Conservation (phyloP, 371 early-diverging fungal genomes). For the Haplosporangium sp. region DNA sequence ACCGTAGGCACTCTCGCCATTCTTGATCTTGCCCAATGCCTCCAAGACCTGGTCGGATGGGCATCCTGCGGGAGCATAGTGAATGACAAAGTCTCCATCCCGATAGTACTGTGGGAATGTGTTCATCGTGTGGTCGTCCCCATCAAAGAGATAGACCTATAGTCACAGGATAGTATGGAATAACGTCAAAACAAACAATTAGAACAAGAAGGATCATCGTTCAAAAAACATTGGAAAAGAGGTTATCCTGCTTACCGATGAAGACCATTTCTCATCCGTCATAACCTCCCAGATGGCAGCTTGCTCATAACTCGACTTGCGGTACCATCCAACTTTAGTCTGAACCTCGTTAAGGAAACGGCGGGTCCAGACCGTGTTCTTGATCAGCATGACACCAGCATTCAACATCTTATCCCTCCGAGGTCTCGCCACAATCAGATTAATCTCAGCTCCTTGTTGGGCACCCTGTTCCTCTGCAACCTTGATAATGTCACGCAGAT, state of each 20-base stretch:
- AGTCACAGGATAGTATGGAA: neutral
- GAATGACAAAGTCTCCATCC: slow-evolving; percentile 71
- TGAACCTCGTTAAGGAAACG: slow-evolving; percentile 67
- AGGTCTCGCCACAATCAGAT: slow-evolving; percentile 65
- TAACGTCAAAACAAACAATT: neutral
- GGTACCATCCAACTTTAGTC: slow-evolving; percentile 58
- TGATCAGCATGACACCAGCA: slow-evolving; percentile 73
- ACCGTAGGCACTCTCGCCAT: slow-evolving; percentile 15
- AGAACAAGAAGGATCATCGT: neutral
- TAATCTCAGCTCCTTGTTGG: slow-evolving; percentile 51
- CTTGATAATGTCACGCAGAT: slow-evolving; percentile 58
- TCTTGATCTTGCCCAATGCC: slow-evolving; percentile 53
- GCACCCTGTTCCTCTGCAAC: slow-evolving; percentile 39
- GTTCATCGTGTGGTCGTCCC: slow-evolving; percentile 70
- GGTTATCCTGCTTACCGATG: slow-evolving; percentile 28
- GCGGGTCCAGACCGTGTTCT: slow-evolving; percentile 69
- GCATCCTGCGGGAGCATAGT: slow-evolving; percentile 72
- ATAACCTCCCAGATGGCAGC: slow-evolving; percentile 73
- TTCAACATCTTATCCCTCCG: slow-evolving; percentile 64
- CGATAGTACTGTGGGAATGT: slow-evolving; percentile 65
- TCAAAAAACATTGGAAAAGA: no score
- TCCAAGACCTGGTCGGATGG: slow-evolving; percentile 65
- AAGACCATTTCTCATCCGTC: slow-evolving; percentile 46
- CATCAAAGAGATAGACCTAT: slow-evolving; percentile 61
- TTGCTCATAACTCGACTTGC: slow-evolving; percentile 67